Evolutionary conservation across 2,329 filamentous ascomycete genomes (phyloP), one percentile per base, ranked within the genome.

Genomic region (Paecilomyces sp.): DNA sequence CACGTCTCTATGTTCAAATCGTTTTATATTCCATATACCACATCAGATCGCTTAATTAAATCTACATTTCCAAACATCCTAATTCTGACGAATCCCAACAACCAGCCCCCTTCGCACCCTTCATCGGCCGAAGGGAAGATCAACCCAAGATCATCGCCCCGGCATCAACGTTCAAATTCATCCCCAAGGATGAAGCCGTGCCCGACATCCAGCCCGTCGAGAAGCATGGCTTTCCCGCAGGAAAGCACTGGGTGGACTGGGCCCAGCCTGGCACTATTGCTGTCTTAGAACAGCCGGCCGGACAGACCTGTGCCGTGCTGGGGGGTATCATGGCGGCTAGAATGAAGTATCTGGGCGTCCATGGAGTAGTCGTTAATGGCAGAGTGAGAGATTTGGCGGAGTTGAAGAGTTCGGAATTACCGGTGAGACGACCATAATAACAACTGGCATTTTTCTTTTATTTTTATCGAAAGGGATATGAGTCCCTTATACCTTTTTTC

Each of bases 251-350:
- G 81, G 87, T 86, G 41, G 89, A 92, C 72, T 75, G 84, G 51
- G 82, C 84, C 1, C 74, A 83, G 28, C 75, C 81, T 0, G 82
- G 80, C 7, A 88, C 85, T 1, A 80, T 91, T 57, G 83, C 87
- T 3, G 76, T 92, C 3, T 80, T 91, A 60, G 83, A 84, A 62
- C 88, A 91, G 67, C 87, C 88, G 0, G 67, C 77, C 0, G 80
- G 79, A 0, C 88, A 91, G 70, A 81, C 80, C 57, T 90, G 89
- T 72, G 89, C 89, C 5, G 81, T 90, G 7, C 81, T 90, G 5
- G 89, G 89, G n/a, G 89, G 89, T 18, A 90, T 92, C 64, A 89
- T 91, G 83, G 89, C 87, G 4, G 77, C 83, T 31, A 80, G 89
- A 22, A 88, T 91, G 82, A 85, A 85, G 66, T 71, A 81, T 13